Base-by-base conservation (phyloP, 495 filamentous ascomycete genomes). In the Cryomyces minteri region DNA sequence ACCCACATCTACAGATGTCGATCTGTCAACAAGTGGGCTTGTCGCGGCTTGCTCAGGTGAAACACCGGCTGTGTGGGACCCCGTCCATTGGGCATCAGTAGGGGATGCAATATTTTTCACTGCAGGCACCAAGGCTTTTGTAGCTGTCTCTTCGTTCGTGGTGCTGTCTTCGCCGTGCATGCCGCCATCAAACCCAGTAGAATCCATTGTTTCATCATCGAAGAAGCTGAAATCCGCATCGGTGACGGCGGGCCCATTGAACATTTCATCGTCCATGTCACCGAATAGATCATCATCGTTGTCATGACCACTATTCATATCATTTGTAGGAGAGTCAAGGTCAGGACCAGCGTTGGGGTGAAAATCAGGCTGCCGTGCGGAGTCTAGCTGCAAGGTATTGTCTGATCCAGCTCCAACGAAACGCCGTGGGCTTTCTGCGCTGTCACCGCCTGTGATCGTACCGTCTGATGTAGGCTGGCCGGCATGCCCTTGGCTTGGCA, bases 211-310 rank as follows among this genome's bases (percentile, higher is more conserved):
- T 5, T 69, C 70, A 39, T 79, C 74, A 55, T 93, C 84, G 47
- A 94, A 94, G 55, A 92, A 94, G 60, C 74, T 88, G 60, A 94
- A 94, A 56, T 94, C 87, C 4, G 77, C 79, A 48, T 94, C 87
- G 2, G 84, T 88, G 14, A 94, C 74, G n/a, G 79, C 82, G 51
- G 76, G 80, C 8, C 52, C 54, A 37, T 44, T 61, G 47, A 62
- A 66, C 5, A 48, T 51, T 36, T 67, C 62, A 29, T 64, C 63
- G 31, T 61, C 64, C 51, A 57, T 53, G 18, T 78, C 69, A 18
- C 76, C 84, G 59, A 92, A 94, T 46, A 88, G 73, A 57, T 82
- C 79, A 31, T 74, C 80, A 36, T 4, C 31, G 9, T 52, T 45
- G 9, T 34, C 45, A 5, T 50, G 42, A 38, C 34, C 34, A 38